Conservation (phyloP, 164 flowering plant genomes). For the Tinospora cordifolia region DNA sequence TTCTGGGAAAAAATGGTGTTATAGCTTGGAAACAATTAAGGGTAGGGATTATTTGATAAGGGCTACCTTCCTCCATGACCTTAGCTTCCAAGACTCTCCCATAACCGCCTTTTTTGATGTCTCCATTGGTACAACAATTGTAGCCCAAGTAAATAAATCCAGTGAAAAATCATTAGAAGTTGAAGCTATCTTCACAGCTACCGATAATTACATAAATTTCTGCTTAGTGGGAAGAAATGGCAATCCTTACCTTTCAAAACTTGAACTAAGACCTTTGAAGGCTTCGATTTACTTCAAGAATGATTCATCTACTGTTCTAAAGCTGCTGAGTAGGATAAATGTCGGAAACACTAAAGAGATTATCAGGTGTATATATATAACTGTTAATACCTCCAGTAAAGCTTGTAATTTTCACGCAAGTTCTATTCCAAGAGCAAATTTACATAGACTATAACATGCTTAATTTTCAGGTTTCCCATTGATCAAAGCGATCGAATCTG, state of each 20-base stretch:
- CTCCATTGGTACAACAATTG: slow-evolving; percentile 27
- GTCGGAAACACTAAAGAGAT: slow-evolving; percentile 24
- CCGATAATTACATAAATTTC: slow-evolving; percentile 26
- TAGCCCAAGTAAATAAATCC: slow-evolving; percentile 27
- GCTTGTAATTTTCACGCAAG: no score
- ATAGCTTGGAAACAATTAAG: slow-evolving; percentile 33
- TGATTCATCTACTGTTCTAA: slow-evolving; percentile 29
- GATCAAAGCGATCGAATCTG: slow-evolving; percentile 54
- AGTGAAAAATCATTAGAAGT: slow-evolving; percentile 23
- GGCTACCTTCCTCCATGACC: slow-evolving; percentile 37
- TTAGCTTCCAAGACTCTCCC: background rate
- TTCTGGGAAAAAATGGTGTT: slow-evolving; percentile 43
- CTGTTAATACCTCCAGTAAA: no score
- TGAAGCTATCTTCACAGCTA: slow-evolving; percentile 43
- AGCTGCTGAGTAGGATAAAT: slow-evolving; percentile 36
- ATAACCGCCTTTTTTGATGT: slow-evolving; percentile 24
- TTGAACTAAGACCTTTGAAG: slow-evolving; percentile 50
- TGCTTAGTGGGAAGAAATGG: slow-evolving; percentile 41
- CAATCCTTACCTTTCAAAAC: slow-evolving; percentile 41
- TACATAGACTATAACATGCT: background rate
- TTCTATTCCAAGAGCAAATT: background rate
- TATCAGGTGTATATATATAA: slow-evolving; percentile 31
- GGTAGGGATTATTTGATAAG: slow-evolving; percentile 42
- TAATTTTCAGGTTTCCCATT: slow-evolving; percentile 37
- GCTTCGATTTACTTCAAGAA: slow-evolving; percentile 19